Evolutionary conservation across 805 yeast species (phyloP).

Genomic region (Saturnispora ahearnii): DNA sequence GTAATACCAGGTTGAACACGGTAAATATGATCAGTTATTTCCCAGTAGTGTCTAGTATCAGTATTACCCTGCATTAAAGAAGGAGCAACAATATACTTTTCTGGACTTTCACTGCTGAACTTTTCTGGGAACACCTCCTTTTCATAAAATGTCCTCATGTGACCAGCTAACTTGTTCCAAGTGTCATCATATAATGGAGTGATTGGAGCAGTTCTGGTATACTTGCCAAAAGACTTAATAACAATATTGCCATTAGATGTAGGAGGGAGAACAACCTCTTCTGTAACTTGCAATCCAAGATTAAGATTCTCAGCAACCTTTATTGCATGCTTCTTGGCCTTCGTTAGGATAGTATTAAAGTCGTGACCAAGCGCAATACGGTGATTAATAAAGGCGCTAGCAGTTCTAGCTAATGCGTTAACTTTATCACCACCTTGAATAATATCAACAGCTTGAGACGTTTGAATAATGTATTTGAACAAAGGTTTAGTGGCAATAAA

Average conservation of each 20-base stretch:
- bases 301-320: slow-evolving; percentile 29
- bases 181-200: slow-evolving; percentile 34
- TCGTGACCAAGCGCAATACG: slow-evolving; percentile 35
- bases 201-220: slow-evolving; percentile 29
- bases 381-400: slow-evolving; percentile 47
- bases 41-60: slow-evolving; percentile 61
- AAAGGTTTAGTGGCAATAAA: slow-evolving; percentile 28
- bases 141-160: slow-evolving; percentile 52
- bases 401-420: slow-evolving; percentile 66
- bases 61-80: slow-evolving; percentile 60
- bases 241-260: slow-evolving; percentile 17
- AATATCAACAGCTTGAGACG: slow-evolving; percentile 61
- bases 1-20: slow-evolving; percentile 45
- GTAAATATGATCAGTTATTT: slow-evolving; percentile 49
- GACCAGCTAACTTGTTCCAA: slow-evolving; percentile 54
- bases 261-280: slow-evolving; percentile 20
- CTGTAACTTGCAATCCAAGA: slow-evolving; percentile 29
- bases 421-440: slow-evolving; percentile 65
- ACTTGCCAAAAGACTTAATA: slow-evolving; percentile 14
- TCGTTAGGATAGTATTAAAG: slow-evolving; percentile 37
- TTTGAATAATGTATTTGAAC: slow-evolving; percentile 38
- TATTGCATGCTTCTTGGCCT: slow-evolving; percentile 25
- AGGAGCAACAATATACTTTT: slow-evolving; percentile 40
- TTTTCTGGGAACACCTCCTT: slow-evolving; percentile 32
- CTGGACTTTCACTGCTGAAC: slow-evolving; percentile 10